phyloP scores from a whole-genome alignment of 208 protist species.

The Acanthamoeba lenticulata region DNA sequence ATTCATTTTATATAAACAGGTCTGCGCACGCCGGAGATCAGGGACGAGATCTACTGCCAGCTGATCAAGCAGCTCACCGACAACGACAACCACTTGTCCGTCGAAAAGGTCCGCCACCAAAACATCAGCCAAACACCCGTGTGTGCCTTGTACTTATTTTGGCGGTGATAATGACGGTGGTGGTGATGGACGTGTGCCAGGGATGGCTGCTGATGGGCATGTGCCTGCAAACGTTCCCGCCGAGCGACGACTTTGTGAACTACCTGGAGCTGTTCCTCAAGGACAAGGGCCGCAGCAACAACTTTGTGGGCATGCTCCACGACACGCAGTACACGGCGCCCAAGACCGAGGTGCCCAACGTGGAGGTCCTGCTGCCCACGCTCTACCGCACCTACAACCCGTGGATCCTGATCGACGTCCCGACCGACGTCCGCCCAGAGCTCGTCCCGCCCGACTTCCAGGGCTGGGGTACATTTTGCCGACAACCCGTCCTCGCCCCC shows the following conservation, averaged over 20 bases:
- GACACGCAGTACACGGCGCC: background rate
- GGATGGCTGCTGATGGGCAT: slow-evolving; percentile 73
- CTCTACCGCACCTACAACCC: background rate
- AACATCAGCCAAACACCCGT: no score
- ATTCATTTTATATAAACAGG: background rate
- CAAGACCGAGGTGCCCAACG: background rate
- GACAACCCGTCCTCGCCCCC: no score
- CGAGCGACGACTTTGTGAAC: slow-evolving; percentile 73
- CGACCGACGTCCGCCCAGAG: background rate
- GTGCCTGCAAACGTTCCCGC: slow-evolving; percentile 72
- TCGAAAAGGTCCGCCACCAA: background rate
- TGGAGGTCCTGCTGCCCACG: background rate
- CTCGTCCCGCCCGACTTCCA: background rate
- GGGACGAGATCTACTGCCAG: slow-evolving; percentile 55
- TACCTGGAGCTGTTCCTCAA: slow-evolving; percentile 74
- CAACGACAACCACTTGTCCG: background rate
- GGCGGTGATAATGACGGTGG: background rate
- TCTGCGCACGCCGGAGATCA: background rate
- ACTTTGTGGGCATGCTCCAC: slow-evolving; percentile 21
- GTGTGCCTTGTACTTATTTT: no score
- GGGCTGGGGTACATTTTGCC: background rate
- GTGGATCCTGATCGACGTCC: background rate
- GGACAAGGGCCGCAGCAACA: background rate
- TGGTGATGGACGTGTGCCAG: slow-evolving; percentile 12
- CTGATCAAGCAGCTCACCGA: slow-evolving; percentile 57